Base-by-base conservation (phyloP, 345 rosid genomes). In the Salix udensis region DNA sequence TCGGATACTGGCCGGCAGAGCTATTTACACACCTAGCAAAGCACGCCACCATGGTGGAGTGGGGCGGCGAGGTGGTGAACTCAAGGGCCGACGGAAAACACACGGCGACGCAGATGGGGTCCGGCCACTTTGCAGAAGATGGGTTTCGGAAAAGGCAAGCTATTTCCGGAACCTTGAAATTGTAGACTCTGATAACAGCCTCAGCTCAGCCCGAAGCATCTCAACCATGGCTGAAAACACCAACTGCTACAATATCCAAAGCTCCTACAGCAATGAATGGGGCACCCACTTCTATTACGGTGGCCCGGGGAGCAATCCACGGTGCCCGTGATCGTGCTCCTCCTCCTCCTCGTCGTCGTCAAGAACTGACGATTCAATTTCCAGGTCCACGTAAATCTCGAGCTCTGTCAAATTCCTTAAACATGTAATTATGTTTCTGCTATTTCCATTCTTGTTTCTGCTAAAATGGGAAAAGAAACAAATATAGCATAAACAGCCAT, bases 1-100 rank as follows among this genome's bases (percentile, higher is more conserved):
- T 96, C 2, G 99, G 99, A 30, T 96, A 96, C 79, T 93, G 99
- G 99, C 99, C 99, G 24, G 88, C 99, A 3, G 98, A 92, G 88
- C 83, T 96, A 24, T 96, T 96, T 75, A 92, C 98, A 0, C 99
- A 93, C 86, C 77, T 96, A 39, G 89, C 94, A 0, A 88, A 92
- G 83, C 98, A 86, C 21, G 98, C 99, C 24, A 91, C 97, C 37
- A 92, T 94, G 88, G 97, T 96, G 77, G 97, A 93, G 77, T 96
- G 98, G 98, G 98, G 99, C 0, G 98, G 99, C 9, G 99, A 96
- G 68, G 94, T 96, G 42, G 98, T 96, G 69, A 96, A 96, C 86
- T 85, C 98, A 7, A 85, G 97, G 70, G 87, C 92, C 81, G 82
- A 91, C 19, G 97, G 96, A 19, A 31, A 80, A 66, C 99, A 93